Evolutionary conservation across 2,329 filamentous ascomycete genomes (phyloP).

Genomic region (Cytospora schulzeri): DNA sequence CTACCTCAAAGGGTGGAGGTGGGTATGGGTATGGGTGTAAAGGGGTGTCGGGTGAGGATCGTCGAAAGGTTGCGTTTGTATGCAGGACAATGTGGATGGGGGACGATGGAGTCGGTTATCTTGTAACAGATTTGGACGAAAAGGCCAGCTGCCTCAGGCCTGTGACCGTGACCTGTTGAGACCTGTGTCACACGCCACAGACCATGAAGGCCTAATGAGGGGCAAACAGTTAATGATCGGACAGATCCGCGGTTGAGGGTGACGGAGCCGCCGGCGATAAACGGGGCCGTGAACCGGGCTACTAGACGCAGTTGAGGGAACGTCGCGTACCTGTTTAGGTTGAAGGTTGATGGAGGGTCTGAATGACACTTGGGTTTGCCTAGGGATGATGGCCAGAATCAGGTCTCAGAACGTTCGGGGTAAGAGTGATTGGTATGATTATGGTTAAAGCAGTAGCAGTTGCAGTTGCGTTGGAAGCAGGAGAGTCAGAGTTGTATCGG

Average conservation of each 20-base stretch:
- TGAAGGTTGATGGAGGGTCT: neutral
- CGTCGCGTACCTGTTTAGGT: neutral
- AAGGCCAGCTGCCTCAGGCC: slow-evolving; percentile 9
- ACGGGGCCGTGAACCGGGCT: slow-evolving; percentile 17
- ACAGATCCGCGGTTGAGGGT: slow-evolving; percentile 1
- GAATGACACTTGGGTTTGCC: neutral
- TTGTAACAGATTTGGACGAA: slow-evolving; percentile 9
- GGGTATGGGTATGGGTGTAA: neutral
- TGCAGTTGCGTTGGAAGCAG: neutral
- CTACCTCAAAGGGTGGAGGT: slow-evolving; percentile 5
- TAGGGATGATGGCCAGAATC: neutral
- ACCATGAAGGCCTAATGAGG: slow-evolving; percentile 5
- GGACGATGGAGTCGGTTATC: slow-evolving; percentile 2
- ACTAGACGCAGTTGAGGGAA: slow-evolving; percentile 7
- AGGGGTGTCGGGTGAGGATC: slow-evolving; percentile 1
- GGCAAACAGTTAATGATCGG: slow-evolving; percentile 13
- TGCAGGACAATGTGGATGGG: slow-evolving; percentile 8
- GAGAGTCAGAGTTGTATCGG: neutral
- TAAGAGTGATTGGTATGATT: neutral
- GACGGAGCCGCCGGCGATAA: slow-evolving; percentile 10
- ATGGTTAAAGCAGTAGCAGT: no score
- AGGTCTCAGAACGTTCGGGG: neutral
- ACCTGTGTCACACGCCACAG: slow-evolving; percentile 17
- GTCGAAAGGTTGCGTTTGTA: neutral
- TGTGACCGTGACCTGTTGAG: slow-evolving; percentile 14